Base-by-base conservation (phyloP, 805 yeast species). In the Lipomyces spencermartinsiae region DNA sequence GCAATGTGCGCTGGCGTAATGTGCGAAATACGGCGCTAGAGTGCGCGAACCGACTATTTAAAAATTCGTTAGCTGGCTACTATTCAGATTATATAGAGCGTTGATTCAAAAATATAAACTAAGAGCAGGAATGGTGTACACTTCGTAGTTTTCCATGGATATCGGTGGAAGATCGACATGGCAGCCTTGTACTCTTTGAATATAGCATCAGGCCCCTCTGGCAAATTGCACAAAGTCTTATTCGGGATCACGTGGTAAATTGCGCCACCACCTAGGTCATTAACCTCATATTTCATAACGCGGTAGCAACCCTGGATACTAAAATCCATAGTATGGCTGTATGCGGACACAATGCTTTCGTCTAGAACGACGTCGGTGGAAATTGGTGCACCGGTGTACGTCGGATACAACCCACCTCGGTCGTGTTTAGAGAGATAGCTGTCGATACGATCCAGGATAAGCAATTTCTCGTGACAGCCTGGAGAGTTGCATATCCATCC, bases 401-500 rank as follows among this genome's bases (percentile, higher is more conserved):
- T 14, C 19, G 43, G 31, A 57, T 19, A 33, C 34, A 57, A 16
- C 31, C 55, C 9, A 16, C 25, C 60, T 7, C 31, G 33, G 16
- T 33, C 60, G 9, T 16, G 37, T 31, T 31, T 25, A 12, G 60
- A 57, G 49, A 57, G 60, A 31, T 22, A 57, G n/a, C 55, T 57
- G n/a, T 57, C 60, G 25, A 57, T 10, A 29, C 31, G 49, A 22
- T 57, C 60, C 9, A 57, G 57, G 12, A 57, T 31, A 7, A 34
- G 60, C 14, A 22, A 29, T 8, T 39, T 57, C 31, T 33, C 61
- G 8, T 31, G 14, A 61, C 64, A 61, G 16, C 59, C 59, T 9
- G 51, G 37, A 9, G 62, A 16, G 9, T 16, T 54, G 46, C 64
- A 61, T 9, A 35, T 29, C 64, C 64, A 61, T 16, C 64, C 61